Evolutionary conservation across 345 rosid genomes (phyloP).

Genomic region (Melaleuca quinquenervia): DNA sequence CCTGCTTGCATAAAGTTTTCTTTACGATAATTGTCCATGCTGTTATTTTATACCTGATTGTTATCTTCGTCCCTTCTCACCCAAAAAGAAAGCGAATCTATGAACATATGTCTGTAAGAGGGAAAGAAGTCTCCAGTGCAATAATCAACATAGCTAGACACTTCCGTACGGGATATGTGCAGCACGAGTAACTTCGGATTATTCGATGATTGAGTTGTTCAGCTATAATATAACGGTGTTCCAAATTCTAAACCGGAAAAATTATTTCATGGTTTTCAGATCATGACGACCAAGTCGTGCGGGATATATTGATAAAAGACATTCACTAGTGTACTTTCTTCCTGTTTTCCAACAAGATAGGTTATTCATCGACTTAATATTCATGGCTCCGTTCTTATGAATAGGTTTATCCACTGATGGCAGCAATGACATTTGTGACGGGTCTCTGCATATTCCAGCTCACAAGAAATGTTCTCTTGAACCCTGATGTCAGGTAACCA

Average conservation of each 20-base stretch:
- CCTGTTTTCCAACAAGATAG: too few relatives aligned
- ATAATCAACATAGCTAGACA: not conserved
- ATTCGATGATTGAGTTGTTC: not conserved
- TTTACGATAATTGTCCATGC: not conserved
- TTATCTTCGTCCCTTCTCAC: not conserved
- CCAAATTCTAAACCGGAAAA: not conserved
- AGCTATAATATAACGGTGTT: not conserved
- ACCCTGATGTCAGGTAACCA: conserved; percentile 63
- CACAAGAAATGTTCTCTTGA: conserved; percentile 39
- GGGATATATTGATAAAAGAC: not conserved
- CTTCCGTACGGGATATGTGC: not conserved
- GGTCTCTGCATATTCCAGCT: conserved; percentile 55
- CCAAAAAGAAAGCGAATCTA: not conserved
- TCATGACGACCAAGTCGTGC: not conserved
- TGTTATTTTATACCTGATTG: not conserved
- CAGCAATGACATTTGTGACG: conserved; percentile 66
- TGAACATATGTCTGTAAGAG: not conserved
- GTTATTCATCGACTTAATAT: not conserved
- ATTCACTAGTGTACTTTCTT: too few relatives aligned
- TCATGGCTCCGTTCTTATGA: not conserved
- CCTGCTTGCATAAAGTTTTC: not conserved
- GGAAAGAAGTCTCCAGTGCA: not conserved
- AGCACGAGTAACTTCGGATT: not conserved
- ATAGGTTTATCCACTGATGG: conserved; percentile 69
- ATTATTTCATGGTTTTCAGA: not conserved